These are phyloP conservation scores for Hemerocallis citrina DNA, from an alignment of 106 monocot genomes.

Conservation along the genomic window DNA sequence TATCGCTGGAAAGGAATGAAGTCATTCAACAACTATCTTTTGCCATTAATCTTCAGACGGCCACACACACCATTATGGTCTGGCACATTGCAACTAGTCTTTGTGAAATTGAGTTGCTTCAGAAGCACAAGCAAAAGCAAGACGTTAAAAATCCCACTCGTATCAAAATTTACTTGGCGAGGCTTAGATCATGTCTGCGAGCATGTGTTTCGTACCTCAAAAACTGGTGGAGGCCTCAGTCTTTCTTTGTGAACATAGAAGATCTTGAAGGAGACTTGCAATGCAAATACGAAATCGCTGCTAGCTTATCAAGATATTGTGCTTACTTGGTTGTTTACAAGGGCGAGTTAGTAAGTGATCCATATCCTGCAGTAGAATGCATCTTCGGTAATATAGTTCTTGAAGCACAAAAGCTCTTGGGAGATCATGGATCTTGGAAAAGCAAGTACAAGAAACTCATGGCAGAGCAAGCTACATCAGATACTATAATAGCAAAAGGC, in stretches of 20 bases:
- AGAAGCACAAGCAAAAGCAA: background rate
- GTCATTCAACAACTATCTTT: background rate
- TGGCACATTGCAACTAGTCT: background rate
- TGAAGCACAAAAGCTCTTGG: background rate
- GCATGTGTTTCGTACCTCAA: no score
- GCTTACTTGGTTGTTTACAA: background rate
- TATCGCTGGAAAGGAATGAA: background rate
- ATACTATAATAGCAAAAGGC: background rate
- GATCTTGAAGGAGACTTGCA: no score
- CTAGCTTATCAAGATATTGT: background rate
- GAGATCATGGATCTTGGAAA: background rate
- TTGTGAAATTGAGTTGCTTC: background rate
- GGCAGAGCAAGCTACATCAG: background rate
- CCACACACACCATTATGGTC: background rate
- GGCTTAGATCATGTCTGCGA: no score
- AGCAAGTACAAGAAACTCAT: background rate
- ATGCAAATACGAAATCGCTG: background rate
- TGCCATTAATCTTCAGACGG: background rate
- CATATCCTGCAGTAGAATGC: background rate
- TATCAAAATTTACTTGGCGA: no score
- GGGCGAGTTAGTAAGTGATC: background rate
- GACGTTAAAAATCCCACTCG: background rate
- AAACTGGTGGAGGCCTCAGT: no score
- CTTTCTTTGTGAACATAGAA: no score
- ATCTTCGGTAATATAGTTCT: background rate